Evolutionary conservation across 306 rosid species (phyloP).

Genomic region (Canavalia gladiata): DNA sequence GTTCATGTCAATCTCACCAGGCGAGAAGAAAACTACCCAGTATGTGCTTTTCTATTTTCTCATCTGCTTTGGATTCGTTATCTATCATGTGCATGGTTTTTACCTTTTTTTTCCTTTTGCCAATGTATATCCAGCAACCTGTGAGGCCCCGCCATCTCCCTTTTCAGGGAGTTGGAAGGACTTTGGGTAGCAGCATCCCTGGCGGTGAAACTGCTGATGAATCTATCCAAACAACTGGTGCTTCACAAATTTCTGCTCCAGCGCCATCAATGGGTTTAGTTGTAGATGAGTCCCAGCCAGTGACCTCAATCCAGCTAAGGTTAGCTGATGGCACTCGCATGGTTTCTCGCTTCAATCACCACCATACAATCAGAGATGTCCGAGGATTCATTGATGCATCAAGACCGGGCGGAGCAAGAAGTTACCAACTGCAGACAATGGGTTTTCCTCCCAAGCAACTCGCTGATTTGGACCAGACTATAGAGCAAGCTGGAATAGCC

Average conservation of each 20-base stretch:
- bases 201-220: constrained; percentile 52
- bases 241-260: constrained; percentile 61
- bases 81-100: not conserved
- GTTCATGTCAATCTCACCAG: constrained; percentile 73
- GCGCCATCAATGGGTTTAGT: constrained; percentile 71
- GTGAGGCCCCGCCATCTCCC: constrained; percentile 59
- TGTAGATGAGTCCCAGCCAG: constrained; percentile 74
- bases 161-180: constrained; percentile 92
- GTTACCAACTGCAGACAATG: constrained; percentile 87
- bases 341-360: constrained; percentile 90
- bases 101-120: constrained; percentile 5
- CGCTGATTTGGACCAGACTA: constrained; percentile 83
- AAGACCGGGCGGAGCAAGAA: constrained; percentile 78
- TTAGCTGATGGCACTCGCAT: constrained; percentile 96
- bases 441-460: constrained; percentile 98
- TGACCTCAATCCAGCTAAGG: constrained; percentile 91
- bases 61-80: constrained; percentile 20
- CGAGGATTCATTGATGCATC: constrained; percentile 89
- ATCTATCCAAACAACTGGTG: constrained; percentile 45
- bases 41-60: constrained; percentile 47
- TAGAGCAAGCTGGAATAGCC: constrained; percentile 89
- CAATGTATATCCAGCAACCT: constrained; percentile 67
- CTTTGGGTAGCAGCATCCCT: constrained; percentile 69
- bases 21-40: constrained; percentile 85
- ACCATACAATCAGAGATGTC: constrained; percentile 85